These are phyloP conservation scores for Dinochytrium kinnereticum DNA, from an alignment of 371 early-diverging fungal species.

Conservation along the genomic window DNA sequence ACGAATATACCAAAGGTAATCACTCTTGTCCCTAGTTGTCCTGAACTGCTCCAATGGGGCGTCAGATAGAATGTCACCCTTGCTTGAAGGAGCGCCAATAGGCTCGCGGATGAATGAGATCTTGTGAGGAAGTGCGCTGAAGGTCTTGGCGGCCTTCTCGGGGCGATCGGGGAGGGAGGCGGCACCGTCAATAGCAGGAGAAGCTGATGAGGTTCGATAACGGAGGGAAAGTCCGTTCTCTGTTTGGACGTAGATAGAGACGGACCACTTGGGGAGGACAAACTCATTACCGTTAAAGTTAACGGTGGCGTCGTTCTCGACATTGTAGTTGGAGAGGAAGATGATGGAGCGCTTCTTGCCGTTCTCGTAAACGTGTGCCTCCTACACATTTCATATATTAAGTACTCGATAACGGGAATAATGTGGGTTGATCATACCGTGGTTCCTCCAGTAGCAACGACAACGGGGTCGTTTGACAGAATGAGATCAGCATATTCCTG, in stretches of 20 bases:
- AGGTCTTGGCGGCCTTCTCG: background rate
- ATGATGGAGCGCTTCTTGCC: constrained; percentile 21
- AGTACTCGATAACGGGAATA: no score
- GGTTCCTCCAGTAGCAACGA: background rate
- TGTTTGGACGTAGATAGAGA: constrained; percentile 15
- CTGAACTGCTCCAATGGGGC: constrained; percentile 52
- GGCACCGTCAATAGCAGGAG: background rate
- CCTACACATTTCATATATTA: no score
- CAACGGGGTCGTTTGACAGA: constrained; percentile 10
- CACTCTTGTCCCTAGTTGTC: constrained; percentile 52
- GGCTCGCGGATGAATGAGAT: constrained; percentile 25
- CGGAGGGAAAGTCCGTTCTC: background rate
- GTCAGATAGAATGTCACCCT: background rate
- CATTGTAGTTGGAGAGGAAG: constrained; percentile 46
- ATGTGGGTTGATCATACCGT: no score
- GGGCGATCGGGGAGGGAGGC: background rate
- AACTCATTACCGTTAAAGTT: constrained; percentile 18
- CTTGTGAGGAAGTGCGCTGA: background rate
- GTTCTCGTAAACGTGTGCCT: constrained; percentile 22
- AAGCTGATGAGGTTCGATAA: constrained; percentile 15
- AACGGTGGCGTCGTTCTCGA: constrained; percentile 7
- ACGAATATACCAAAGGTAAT: constrained; percentile 60
- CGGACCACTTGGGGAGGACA: constrained; percentile 34
- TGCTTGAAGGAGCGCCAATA: constrained; percentile 12
- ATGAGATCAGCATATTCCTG: constrained; percentile 37